Evolutionary conservation across 345 rosid genomes (phyloP).

Genomic region (Acer saccharum): DNA sequence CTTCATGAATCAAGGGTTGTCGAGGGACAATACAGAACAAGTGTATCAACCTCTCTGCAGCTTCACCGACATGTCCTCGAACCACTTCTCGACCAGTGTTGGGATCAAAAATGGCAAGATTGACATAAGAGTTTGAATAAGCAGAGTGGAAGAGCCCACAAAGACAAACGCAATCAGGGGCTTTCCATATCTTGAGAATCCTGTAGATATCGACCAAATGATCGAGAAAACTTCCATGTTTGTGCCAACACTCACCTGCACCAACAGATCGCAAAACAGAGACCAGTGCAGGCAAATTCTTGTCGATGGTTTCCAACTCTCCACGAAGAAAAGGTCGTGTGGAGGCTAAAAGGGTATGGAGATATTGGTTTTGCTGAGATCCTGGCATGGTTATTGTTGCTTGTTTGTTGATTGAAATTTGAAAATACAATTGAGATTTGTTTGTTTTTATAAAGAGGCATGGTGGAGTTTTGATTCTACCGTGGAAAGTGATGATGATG

Average conservation of each 20-base stretch:
- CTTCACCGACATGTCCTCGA: conserved; percentile 73
- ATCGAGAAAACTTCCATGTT: conserved; percentile 89
- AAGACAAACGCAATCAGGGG: conserved; percentile 77
- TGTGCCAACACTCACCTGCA: conserved; percentile 99
- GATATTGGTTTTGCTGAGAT: conserved; percentile 4
- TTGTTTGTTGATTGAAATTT: neutral
- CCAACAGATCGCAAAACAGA: conserved; percentile 81
- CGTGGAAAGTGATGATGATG: no score
- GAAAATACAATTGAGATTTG: neutral
- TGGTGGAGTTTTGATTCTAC: no score
- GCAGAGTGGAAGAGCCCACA: conserved; percentile 97
- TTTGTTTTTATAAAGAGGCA: no score
- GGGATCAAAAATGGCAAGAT: conserved; percentile 90
- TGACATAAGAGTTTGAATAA: conserved; percentile 90
- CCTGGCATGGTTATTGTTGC: conserved; percentile 12
- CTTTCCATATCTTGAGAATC: conserved; percentile 79
- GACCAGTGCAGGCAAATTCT: conserved; percentile 60
- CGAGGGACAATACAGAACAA: conserved; percentile 83
- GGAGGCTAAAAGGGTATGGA: conserved; percentile 44
- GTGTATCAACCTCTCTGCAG: conserved; percentile 82
- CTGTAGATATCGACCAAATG: conserved; percentile 85
- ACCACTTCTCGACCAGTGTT: conserved; percentile 84
- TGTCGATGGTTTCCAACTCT: conserved; percentile 67
- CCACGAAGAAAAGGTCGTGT: conserved; percentile 95
- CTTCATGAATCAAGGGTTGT: conserved; percentile 81